phyloP scores from a whole-genome alignment of 345 rosid genomes.

The Xanthoceras sorbifolium region DNA sequence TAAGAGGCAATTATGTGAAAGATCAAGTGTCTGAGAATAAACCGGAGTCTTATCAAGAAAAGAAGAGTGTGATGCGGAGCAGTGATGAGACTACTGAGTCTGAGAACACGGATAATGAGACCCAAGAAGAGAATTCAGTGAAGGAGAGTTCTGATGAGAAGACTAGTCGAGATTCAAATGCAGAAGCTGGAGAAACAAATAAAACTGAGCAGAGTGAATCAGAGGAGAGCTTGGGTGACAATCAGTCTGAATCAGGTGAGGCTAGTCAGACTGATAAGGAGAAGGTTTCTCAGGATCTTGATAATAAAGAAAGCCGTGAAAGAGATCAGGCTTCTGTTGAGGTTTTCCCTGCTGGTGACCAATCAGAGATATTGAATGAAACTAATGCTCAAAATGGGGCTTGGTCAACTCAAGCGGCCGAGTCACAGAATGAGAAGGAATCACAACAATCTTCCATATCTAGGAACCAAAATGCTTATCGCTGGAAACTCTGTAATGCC shows the following conservation, averaged over 20 bases:
- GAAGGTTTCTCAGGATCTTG: conserved; percentile 26
- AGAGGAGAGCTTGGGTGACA: conserved; percentile 43
- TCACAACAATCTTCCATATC: conserved; percentile 46
- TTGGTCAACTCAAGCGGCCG: conserved; percentile 81
- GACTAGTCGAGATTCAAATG: conserved; percentile 30
- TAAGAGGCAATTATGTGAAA: conserved; percentile 29
- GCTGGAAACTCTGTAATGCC: conserved; percentile 83
- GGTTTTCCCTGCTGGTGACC: conserved; percentile 48
- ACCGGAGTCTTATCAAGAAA: conserved; percentile 28
- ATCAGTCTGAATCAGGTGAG: conserved; percentile 31
- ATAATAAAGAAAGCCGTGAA: conserved; percentile 45
- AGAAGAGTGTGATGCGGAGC: conserved; percentile 28
- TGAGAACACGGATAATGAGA: conserved; percentile 27
- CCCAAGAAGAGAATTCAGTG: conserved; percentile 23
- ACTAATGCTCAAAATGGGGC: conserved; percentile 59
- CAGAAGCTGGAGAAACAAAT: conserved; percentile 32
- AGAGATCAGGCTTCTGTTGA: conserved; percentile 44
- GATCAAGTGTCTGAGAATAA: conserved; percentile 19
- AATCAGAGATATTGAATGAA: conserved; percentile 69
- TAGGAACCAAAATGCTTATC: conserved; percentile 36
- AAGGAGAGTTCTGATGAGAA: conserved; percentile 31
- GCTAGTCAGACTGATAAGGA: conserved; percentile 29
- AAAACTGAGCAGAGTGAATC: conserved; percentile 34
- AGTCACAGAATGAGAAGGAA: conserved; percentile 87
- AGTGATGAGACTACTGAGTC: conserved; percentile 30